Evolutionary conservation across 345 rosid species (phyloP).

Genomic region (Eucalyptus dawsonii): DNA sequence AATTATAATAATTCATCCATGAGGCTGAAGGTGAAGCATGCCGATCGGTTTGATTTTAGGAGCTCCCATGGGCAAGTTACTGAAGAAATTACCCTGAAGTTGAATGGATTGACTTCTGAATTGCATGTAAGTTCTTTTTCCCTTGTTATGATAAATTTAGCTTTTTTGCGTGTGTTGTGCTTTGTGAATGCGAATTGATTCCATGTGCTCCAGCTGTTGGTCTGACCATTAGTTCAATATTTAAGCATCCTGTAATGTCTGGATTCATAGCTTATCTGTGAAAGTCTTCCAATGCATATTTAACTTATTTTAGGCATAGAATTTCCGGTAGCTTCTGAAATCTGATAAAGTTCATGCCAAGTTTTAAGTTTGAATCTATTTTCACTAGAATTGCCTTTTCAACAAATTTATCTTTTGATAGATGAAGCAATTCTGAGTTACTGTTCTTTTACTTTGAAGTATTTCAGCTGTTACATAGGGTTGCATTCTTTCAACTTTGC

Average conservation of each 20-base stretch:
- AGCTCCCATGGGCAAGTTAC: slow-evolving; percentile 20
- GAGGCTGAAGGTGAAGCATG: slow-evolving; percentile 38
- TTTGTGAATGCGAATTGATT: background rate
- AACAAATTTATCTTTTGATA: background rate
- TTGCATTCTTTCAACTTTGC: background rate
- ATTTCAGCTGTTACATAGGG: background rate
- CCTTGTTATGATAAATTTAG: background rate
- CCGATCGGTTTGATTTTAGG: slow-evolving; percentile 44
- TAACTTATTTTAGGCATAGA: background rate
- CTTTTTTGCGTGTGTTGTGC: background rate
- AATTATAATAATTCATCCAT: slow-evolving; percentile 22
- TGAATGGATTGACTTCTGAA: slow-evolving; percentile 31
- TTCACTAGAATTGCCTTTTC: background rate
- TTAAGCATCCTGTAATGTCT: background rate
- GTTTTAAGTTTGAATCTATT: background rate
- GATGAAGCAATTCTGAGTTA: background rate
- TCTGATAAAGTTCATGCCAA: background rate
- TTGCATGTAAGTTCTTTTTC: background rate
- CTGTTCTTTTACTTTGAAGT: background rate
- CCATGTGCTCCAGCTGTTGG: background rate
- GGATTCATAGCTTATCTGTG: background rate
- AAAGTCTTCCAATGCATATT: background rate
- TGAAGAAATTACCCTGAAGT: slow-evolving; percentile 24
- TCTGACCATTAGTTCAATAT: background rate
- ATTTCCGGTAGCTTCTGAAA: background rate